Base-by-base conservation (phyloP, 139 green algal species). In the Coccomyxa sp. region DNA sequence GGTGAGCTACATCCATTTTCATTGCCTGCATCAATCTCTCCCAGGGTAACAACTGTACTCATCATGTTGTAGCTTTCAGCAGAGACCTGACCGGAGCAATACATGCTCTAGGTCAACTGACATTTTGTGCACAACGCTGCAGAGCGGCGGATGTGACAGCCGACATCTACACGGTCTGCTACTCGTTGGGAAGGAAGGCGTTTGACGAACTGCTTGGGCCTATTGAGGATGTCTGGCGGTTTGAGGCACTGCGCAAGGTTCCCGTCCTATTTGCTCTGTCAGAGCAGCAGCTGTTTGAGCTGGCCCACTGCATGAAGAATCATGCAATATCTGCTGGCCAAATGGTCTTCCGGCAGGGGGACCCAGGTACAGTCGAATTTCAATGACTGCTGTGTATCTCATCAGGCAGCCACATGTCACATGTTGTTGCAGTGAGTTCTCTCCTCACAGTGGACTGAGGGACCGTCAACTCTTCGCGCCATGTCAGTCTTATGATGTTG, bases 171-270 rank as follows among this genome's bases (percentile, higher is more conserved):
- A 82, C 95, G 78, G 81, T 91, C 21, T 96, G 92, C 85, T 97
- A 94, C 88, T 88, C 76, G 11, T 88, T 97, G 76, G 81, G 66
- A 0, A 80, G 87, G 13, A 51, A 82, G 21, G 85, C 91, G 67
- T 98, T 98, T 85, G 82, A 95, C 51, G 87, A 92, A n/a, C 89
- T 98, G 83, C 92, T 98, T 75, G 94, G 95, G 17, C 92, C 92
- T 16, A 88, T 94, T 57, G 90, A 97, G 76, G 89, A 95, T 58
- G 85, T 97, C 59, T 98, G 95, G 95, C 86, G 91, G 17, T 96
- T 92, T 81, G 92, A 97, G 74, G 89, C 89, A 21, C 92, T 98
- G 28, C 91, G 93, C 81, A 94, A 93, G 82, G 91, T 95, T 76
- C 92, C 94, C 63, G 88, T 97, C 59, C 88, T 98, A 80, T 92